phyloP scores from a whole-genome alignment of 495 filamentous ascomycete species.

The Penicillium arizonense region DNA sequence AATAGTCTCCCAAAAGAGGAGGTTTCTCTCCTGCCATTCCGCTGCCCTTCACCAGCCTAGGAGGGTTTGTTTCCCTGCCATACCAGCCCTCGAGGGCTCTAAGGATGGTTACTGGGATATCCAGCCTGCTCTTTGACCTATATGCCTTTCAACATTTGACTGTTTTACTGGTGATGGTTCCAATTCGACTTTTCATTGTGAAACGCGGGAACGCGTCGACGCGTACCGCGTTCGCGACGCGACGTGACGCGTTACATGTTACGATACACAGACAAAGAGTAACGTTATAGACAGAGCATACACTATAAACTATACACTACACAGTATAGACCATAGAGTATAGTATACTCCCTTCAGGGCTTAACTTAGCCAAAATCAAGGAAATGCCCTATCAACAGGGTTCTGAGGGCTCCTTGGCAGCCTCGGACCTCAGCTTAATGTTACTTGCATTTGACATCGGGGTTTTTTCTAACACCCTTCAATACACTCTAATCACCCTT shows the following conservation, averaged over 20 bases:
- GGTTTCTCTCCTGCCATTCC: conserved; percentile 7
- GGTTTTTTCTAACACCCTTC: conserved; percentile 4
- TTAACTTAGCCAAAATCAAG: too few relatives aligned
- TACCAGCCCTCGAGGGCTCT: conserved; percentile 3
- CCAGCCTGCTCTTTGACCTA: too few relatives aligned
- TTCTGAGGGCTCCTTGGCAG: too few relatives aligned
- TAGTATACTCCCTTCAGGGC: neutral
- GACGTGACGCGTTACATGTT: neutral
- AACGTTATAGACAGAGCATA: neutral
- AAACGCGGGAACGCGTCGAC: neutral
- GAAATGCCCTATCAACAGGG: too few relatives aligned
- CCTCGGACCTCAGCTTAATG: too few relatives aligned
- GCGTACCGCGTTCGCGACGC: conserved; percentile 5
- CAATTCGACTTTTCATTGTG: neutral
- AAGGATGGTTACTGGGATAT: neutral
- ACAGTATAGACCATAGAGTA: neutral
- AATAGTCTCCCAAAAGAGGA: conserved; percentile 8
- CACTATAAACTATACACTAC: neutral
- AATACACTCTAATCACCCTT: conserved; percentile 1
- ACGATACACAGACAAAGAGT: neutral
- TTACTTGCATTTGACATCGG: neutral
- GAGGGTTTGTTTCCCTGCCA: neutral
- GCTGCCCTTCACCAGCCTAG: conserved; percentile 9
- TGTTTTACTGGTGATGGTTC: too few relatives aligned
- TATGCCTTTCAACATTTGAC: too few relatives aligned